Evolutionary conservation across 83 land plant species (phyloP), one percentile per base, ranked within the genome.

Genomic region (Picea engelmannii): DNA sequence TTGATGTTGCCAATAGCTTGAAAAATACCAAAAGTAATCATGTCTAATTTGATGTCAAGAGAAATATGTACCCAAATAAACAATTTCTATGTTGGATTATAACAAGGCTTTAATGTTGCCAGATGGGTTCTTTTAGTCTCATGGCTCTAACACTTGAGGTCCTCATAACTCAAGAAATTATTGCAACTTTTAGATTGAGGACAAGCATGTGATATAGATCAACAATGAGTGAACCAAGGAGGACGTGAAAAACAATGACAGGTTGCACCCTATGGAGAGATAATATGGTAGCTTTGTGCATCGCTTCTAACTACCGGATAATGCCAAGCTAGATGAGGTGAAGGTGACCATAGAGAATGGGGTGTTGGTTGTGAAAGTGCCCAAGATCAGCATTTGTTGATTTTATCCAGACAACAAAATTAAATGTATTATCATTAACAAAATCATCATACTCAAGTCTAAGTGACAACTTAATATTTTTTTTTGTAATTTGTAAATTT

Each of bases 141-240:
- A 13, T 35, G 5, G n/a, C n/a, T n/a, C n/a, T n/a, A n/a, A n/a
- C n/a, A 13, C 10, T 27, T 66, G 13, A 66, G 31, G 25, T 2
- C 17, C 38, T n/a, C 17, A 27, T 27, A 27, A 27, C 31, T 27
- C 31, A 27, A 27, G 1, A 0, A 27, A 27, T 27, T 27, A 0
- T 27, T 27, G 31, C 31, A 27, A 27, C 31, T 27, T 81, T 16
- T 82, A 78, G 16, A 81, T 81, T 58, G 80, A 52, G 61, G 83
- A 78, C 5, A 82, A 62, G 35, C 59, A 59, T 40, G 79, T 76
- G 7, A 21, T 81, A 61, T 40, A 81, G 62, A 81, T 81, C 35
- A 35, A 80, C 61, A 63, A 82, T 17, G 83, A 81, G 82, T 20
- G 83, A 5, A 81, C 55, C 47, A 81, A 78, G 7, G 83, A 81